Conservation (phyloP, 257 asterid genomes). For the Perilla frutescens region DNA sequence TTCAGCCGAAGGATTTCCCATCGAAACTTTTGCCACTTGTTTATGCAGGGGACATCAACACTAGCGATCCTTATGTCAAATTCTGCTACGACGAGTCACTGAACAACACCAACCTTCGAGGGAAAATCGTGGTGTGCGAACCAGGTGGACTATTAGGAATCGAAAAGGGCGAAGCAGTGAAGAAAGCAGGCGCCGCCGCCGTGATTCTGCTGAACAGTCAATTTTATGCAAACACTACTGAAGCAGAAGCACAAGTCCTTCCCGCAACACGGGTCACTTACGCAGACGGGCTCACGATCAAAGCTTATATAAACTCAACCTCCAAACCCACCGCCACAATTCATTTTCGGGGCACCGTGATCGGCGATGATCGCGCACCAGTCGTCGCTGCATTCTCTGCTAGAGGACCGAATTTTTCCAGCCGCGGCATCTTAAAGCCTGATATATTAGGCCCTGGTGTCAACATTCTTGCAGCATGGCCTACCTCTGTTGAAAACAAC, state of each 20-base stretch:
- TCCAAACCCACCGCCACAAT: slow-evolving; percentile 27
- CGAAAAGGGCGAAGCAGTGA: slow-evolving; percentile 27
- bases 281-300: slow-evolving; percentile 21
- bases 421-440: slow-evolving; percentile 33
- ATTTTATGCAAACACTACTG: background rate
- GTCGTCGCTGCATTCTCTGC: slow-evolving; percentile 37
- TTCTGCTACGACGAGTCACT: background rate
- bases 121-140: slow-evolving; percentile 45
- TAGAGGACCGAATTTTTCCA: background rate
- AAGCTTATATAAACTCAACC: slow-evolving; percentile 24
- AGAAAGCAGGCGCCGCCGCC: slow-evolving; percentile 35
- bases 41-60: background rate
- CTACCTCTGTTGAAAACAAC: background rate
- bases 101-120: slow-evolving; percentile 12
- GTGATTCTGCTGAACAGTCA: slow-evolving; percentile 28
- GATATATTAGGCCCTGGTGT: slow-evolving; percentile 20
- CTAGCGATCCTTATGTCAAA: background rate
- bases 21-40: slow-evolving; percentile 26
- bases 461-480: slow-evolving; percentile 24
- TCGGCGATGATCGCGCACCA: slow-evolving; percentile 4
- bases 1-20: slow-evolving; percentile 28
- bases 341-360: background rate
- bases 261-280: slow-evolving; percentile 21
- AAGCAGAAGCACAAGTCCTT: slow-evolving; percentile 5
- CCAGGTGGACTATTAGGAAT: background rate